Percentiles rank a stretch among this genome's conserved stretches.
Evolutionary conservation across 176 grass and related monocot genomes (phyloP).

Genomic region (Luzula sylvatica): DNA sequence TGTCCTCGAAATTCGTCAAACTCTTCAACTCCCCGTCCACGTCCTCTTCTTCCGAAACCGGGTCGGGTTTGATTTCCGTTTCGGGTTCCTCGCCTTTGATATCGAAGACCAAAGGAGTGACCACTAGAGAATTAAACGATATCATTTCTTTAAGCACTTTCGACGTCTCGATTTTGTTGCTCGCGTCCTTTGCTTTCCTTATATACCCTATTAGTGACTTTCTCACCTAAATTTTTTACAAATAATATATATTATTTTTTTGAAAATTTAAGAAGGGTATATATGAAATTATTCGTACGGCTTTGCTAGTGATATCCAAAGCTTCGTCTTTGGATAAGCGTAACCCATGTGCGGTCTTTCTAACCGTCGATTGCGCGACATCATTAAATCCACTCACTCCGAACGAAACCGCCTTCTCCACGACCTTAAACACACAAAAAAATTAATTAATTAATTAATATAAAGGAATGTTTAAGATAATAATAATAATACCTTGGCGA

Average conservation of each 20-base stretch:
- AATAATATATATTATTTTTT: too few species aligned
- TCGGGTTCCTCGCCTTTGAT: constrained; percentile 78
- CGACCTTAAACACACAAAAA: constrained; percentile 40
- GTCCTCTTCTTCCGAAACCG: constrained; percentile 35
- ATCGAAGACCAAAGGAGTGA: constrained; percentile 64
- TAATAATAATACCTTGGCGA: constrained; percentile 64
- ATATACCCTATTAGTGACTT: constrained; percentile 71
- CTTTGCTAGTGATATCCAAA: constrained; percentile 86
- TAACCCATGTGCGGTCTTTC: constrained; percentile 71
- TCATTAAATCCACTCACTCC: constrained; percentile 67
- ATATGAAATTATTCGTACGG: constrained; percentile 37
- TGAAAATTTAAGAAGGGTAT: constrained; percentile 8
- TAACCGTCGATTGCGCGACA: constrained; percentile 60
- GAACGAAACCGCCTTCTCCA: constrained; percentile 70
- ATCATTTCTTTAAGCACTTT: constrained; percentile 89
- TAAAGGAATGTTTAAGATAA: not conserved
- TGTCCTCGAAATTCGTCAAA: constrained; percentile 53
- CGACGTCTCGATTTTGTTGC: constrained; percentile 74
- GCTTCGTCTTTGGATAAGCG: constrained; percentile 71
- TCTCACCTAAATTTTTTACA: constrained; percentile 50
- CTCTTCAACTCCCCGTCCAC: constrained; percentile 62
- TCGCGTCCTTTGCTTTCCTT: constrained; percentile 55
- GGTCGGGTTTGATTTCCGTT: constrained; percentile 36
- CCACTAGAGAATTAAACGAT: constrained; percentile 70
- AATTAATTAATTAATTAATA: constrained; percentile 11